Evolutionary conservation across 129 eudicot species (phyloP).

Genomic region (Dittrichia graveolens): DNA sequence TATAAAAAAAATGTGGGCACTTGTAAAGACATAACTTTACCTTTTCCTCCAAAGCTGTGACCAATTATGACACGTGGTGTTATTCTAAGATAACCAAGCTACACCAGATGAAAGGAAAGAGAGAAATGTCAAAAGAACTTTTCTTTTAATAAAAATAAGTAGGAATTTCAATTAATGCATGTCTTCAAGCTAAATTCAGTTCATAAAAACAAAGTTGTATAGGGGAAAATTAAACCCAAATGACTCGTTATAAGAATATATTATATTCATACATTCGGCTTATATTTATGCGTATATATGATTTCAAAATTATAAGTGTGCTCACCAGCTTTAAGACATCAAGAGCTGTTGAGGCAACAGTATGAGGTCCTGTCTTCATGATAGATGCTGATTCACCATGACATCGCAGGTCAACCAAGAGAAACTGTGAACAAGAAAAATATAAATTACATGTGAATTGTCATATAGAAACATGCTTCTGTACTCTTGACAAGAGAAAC

Average conservation of each 20-base stretch:
- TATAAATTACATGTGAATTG: constrained; percentile 25
- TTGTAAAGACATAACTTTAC: constrained; percentile 36
- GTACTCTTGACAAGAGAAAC: not conserved
- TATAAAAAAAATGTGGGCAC: constrained; percentile 9
- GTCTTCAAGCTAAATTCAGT: not conserved
- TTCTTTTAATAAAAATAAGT: constrained; percentile 13
- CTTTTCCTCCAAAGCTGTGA: constrained; percentile 99
- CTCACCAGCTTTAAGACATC: constrained; percentile 90
- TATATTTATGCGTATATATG: not conserved
- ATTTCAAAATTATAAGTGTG: constrained; percentile 24
- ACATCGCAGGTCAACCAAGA: constrained; percentile 90
- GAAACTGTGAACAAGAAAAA: constrained; percentile 57
- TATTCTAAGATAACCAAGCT: constrained; percentile 82
- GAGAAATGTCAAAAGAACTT: constrained; percentile 9
- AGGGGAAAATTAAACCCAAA: not conserved
- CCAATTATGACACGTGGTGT: constrained; percentile 93
- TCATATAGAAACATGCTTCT: constrained; percentile 5
- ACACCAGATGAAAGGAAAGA: constrained; percentile 33
- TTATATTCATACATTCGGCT: no score
- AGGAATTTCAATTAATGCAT: not conserved
- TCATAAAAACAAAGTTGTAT: not conserved
- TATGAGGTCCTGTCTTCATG: constrained; percentile 68
- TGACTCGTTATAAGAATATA: constrained; percentile 8
- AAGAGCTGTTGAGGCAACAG: constrained; percentile 83
- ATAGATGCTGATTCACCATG: constrained; percentile 94